Evolutionary conservation across 208 protist genomes (phyloP).

Genomic region (Acanthamoeba divionensis): DNA sequence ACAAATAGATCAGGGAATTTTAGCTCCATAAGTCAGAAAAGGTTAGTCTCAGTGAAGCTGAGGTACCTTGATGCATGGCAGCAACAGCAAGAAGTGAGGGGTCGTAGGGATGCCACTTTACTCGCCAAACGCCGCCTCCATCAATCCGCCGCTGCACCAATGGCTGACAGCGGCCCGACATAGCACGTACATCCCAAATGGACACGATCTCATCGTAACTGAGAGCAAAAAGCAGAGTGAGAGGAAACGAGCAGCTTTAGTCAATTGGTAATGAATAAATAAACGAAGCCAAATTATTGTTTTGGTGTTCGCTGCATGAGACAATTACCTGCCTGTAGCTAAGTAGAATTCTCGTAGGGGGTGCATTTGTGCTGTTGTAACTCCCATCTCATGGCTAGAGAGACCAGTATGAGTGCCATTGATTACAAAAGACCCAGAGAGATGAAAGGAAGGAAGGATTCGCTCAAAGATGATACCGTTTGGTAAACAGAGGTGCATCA

Average conservation of each 20-base stretch:
- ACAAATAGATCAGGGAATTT: too few species aligned
- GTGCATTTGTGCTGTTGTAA: constrained; percentile 28
- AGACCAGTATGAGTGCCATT: background rate
- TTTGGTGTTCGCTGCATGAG: background rate
- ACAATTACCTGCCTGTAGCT: background rate
- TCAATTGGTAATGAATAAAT: background rate
- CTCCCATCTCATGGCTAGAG: constrained; percentile 42
- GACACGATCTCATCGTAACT: constrained; percentile 50
- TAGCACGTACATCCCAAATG: constrained; percentile 17
- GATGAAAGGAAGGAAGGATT: too few species aligned
- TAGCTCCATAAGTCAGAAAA: too few species aligned
- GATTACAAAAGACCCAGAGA: background rate
- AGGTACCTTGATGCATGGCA: constrained; percentile 26
- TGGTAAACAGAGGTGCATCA: background rate
- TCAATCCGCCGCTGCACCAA: background rate
- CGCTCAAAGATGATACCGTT: background rate
- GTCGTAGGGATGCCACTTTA: constrained; percentile 42
- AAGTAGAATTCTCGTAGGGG: background rate
- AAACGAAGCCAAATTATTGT: background rate
- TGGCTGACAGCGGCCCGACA: background rate
- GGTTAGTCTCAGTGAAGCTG: too few species aligned
- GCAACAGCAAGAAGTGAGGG: background rate
- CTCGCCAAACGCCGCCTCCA: constrained; percentile 38
- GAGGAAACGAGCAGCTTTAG: background rate
- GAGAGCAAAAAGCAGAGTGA: background rate